Conservation (phyloP, 2,329 filamentous ascomycete genomes). For the Aspergillus flavus region DNA sequence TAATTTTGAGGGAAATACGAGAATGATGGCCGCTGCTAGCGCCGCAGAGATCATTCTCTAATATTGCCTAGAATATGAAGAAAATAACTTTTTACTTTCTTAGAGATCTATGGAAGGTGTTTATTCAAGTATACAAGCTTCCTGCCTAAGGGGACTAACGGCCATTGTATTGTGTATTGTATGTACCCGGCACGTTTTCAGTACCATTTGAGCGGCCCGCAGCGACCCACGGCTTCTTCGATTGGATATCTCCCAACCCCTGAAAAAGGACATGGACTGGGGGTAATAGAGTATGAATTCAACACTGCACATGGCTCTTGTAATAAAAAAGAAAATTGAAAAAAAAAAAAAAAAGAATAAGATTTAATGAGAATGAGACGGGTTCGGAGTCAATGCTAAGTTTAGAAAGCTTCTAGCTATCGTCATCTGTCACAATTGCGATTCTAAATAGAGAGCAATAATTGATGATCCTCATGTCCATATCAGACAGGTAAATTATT, state of each 20-base stretch:
- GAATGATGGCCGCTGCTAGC: not conserved
- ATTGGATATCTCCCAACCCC: not conserved
- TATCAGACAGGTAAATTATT: constrained; percentile 16
- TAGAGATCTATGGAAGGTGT: not conserved
- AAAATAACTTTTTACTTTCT: not conserved
- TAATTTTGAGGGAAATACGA: not conserved
- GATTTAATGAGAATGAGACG: not conserved
- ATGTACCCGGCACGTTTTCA: not conserved
- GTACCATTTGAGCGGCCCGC: not conserved
- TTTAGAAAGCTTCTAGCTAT: not conserved
- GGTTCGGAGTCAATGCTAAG: not conserved
- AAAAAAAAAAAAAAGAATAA: not conserved
- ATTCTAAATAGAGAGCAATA: constrained; percentile 6
- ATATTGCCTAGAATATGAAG: constrained; percentile 11
- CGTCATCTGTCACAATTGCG: not conserved
- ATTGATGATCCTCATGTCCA: constrained; percentile 16
- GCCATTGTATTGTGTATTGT: not conserved
- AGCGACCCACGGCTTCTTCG: constrained; percentile 1
- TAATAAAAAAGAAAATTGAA: not conserved
- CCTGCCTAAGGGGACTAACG: not conserved
- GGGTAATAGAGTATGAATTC: not conserved
- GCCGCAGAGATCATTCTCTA: constrained; percentile 27
- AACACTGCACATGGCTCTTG: not conserved
- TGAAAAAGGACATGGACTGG: not conserved
- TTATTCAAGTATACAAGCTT: not conserved